Evolutionary conservation across 805 yeast genomes (phyloP).

Genomic region (Pichia nanzhaoensis): DNA sequence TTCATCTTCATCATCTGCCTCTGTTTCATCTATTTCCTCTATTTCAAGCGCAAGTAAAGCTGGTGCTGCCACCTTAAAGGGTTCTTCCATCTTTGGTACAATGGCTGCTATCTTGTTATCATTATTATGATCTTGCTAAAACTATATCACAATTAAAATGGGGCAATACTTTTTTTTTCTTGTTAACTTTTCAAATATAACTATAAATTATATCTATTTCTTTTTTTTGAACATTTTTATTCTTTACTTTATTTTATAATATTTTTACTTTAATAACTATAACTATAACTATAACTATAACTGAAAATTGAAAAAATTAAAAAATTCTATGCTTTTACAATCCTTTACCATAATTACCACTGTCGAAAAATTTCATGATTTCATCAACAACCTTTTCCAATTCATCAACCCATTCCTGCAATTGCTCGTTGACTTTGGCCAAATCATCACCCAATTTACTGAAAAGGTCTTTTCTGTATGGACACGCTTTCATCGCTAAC

Average conservation of each 20-base stretch:
- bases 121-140: constrained; percentile 34
- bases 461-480: constrained; percentile 81
- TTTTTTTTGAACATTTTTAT: not conserved
- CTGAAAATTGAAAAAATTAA: not conserved
- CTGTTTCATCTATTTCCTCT: constrained; percentile 29
- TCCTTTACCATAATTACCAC: constrained; percentile 87
- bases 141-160: not conserved
- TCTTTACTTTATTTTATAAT: not conserved
- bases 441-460: constrained; percentile 74
- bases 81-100: constrained; percentile 41
- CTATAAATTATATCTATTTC: no score
- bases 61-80: constrained; percentile 23
- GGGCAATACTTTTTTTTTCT: not conserved
- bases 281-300: constrained; percentile 2
- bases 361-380: constrained; percentile 66
- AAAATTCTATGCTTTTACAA: constrained; percentile 34
- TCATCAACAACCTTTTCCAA: constrained; percentile 66
- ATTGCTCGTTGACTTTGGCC: constrained; percentile 56
- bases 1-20: constrained; percentile 28
- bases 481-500: constrained; percentile 93
- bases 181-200: not conserved
- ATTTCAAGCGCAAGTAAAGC: constrained; percentile 26
- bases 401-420: constrained; percentile 68
- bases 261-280: constrained; percentile 7
- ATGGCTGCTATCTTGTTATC: constrained; percentile 45